phyloP scores from a whole-genome alignment of 306 rosid genomes.

The Rosa lucieae region DNA sequence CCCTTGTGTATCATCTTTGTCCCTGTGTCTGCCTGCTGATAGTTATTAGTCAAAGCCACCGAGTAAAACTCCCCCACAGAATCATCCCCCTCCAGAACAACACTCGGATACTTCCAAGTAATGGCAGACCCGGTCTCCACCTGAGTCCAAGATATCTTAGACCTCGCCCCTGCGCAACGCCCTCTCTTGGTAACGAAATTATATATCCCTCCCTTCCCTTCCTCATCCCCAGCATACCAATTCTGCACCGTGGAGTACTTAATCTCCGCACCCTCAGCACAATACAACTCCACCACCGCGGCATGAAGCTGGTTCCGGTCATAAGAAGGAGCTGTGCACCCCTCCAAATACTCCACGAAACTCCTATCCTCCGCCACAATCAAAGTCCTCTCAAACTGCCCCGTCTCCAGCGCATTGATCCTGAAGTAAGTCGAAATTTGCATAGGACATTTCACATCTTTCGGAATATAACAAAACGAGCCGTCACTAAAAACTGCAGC shows the following conservation, averaged over 20 bases:
- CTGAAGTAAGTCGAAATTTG: slow-evolving; percentile 86
- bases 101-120: slow-evolving; percentile 96
- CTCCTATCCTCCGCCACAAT: slow-evolving; percentile 89
- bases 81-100: slow-evolving; percentile 90
- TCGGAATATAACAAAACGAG: slow-evolving; percentile 78
- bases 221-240: slow-evolving; percentile 92
- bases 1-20: slow-evolving; percentile 98
- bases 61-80: slow-evolving; percentile 90
- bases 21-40: slow-evolving; percentile 92
- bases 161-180: slow-evolving; percentile 67
- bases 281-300: slow-evolving; percentile 81
- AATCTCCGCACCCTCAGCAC: slow-evolving; percentile 76
- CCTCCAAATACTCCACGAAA: slow-evolving; percentile 89
- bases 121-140: slow-evolving; percentile 94
- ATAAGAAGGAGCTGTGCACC: slow-evolving; percentile 92
- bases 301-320: slow-evolving; percentile 93
- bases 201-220: slow-evolving; percentile 78
- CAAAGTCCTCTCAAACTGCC: slow-evolving; percentile 92
- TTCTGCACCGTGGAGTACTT: slow-evolving; percentile 96
- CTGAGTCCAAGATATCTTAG: slow-evolving; percentile 91
- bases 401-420: slow-evolving; percentile 81
- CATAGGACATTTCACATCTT: slow-evolving; percentile 84
- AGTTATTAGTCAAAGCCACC: slow-evolving; percentile 82
- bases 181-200: slow-evolving; percentile 92
- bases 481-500: slow-evolving; percentile 92